These are phyloP conservation scores for Saururus chinensis DNA, from an alignment of 164 flowering plant genomes.

Conservation along the genomic window DNA sequence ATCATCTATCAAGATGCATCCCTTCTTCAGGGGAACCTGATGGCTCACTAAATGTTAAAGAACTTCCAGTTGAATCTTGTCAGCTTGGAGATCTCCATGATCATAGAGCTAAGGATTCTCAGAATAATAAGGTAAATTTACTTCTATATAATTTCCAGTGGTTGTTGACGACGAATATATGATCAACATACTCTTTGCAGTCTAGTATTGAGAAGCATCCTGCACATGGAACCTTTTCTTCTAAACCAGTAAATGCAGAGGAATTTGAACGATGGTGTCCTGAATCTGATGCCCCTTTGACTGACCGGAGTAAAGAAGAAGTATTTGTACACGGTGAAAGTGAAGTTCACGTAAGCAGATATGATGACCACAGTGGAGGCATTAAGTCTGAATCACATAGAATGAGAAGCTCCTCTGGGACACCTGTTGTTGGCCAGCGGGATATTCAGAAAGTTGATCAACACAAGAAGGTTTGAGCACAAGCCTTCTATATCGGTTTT, in stretches of 20 bases:
- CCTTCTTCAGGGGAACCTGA: background rate
- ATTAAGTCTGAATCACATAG: slow-evolving; percentile 7
- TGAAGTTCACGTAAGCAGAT: slow-evolving; percentile 5
- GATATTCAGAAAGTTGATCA: slow-evolving; percentile 11
- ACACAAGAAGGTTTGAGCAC: slow-evolving; percentile 12
- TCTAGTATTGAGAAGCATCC: slow-evolving; percentile 4
- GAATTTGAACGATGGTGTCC: slow-evolving; percentile 5
- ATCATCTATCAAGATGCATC: slow-evolving; percentile 9
- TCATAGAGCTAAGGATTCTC: slow-evolving; percentile 2
- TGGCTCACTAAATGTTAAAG: slow-evolving; percentile 4
- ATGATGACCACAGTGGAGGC: slow-evolving; percentile 5
- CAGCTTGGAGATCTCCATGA: slow-evolving; percentile 6
- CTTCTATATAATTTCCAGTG: background rate
- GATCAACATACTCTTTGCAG: slow-evolving; percentile 11
- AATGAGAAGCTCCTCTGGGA: slow-evolving; percentile 7
- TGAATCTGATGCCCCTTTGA: slow-evolving; percentile 2
- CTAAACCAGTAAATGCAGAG: slow-evolving; percentile 4
- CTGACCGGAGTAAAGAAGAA: slow-evolving; percentile 8
- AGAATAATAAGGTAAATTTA: slow-evolving; percentile 13
- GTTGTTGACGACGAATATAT: background rate
- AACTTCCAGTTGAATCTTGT: background rate
- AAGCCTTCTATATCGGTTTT: slow-evolving; percentile 11
- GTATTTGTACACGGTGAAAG: background rate
- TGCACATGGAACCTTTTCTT: background rate
- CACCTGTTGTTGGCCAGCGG: slow-evolving; percentile 10